Evolutionary conservation across 495 filamentous ascomycete genomes (phyloP).

Genomic region (Penicillium coprophilum): DNA sequence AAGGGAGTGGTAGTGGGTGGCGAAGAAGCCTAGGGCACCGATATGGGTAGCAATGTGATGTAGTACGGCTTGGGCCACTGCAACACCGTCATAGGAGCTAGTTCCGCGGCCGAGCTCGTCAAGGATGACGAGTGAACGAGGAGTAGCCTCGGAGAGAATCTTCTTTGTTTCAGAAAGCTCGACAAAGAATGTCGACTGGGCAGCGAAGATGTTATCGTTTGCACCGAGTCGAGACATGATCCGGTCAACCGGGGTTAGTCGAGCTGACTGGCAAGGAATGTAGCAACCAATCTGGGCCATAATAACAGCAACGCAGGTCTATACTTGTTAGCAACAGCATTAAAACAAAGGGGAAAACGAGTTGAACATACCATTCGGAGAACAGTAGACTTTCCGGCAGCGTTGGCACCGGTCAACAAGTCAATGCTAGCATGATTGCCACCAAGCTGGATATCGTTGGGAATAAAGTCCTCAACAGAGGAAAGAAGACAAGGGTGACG

Average conservation of each 20-base stretch:
- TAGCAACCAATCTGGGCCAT: conserved; percentile 99
- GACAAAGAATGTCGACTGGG: conserved; percentile 98
- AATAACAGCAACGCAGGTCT: conserved; percentile 93
- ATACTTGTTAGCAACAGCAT: conserved; percentile 16
- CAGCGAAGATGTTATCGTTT: conserved; percentile 98
- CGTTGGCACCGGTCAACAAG: conserved; percentile 93
- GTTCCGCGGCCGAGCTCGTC: conserved; percentile 97
- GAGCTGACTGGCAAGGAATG: conserved; percentile 78
- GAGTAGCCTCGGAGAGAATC: conserved; percentile 92
- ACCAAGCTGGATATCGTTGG: conserved; percentile 88
- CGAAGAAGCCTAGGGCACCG: conserved; percentile 94
- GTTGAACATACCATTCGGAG: conserved; percentile 78
- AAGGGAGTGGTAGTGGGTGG: conserved; percentile 95
- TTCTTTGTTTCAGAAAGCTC: conserved; percentile 98
- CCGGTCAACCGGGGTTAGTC: conserved; percentile 88
- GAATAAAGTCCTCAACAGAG: conserved; percentile 91
- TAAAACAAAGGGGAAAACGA: neutral
- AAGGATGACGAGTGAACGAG: conserved; percentile 92
- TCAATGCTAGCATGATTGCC: conserved; percentile 80
- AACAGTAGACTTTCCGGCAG: conserved; percentile 97
- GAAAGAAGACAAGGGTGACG: conserved; percentile 92
- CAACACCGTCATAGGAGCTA: conserved; percentile 90
- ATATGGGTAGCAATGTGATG: conserved; percentile 93
- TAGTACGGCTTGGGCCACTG: conserved; percentile 93
- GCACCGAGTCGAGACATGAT: conserved; percentile 99